Base-by-base conservation (phyloP, 2,329 filamentous ascomycete species). In the Plectosphaerella sp. region DNA sequence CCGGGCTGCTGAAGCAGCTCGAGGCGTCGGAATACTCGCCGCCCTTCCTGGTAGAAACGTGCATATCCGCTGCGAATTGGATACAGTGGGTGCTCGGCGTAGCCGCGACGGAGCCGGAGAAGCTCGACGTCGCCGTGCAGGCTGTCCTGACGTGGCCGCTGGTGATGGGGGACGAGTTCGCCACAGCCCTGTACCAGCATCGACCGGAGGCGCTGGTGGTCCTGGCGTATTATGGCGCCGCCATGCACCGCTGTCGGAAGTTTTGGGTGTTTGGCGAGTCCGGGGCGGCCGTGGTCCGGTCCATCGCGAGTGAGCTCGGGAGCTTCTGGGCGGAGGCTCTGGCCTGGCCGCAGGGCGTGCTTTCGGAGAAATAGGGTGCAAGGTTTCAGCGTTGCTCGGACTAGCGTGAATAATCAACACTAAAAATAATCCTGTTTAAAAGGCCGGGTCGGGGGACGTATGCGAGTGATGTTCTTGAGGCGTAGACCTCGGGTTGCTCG, bases 141-240 rank as follows among this genome's bases (percentile, higher is more conserved):
- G 56, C 66, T 46, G 57, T 68, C 5, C 68, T 64, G 42, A 28
- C 25, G 63, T 74, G 70, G 70, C 62, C 68, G 3, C 64, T 72
- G 20, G 58, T 64, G 3, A 52, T 69, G 14, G 58, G 65, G 6
- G 54, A 60, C 2, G 61, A 64, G 11, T 74, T 71, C 42, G 63
- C 69, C 2, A 57, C 53, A 4, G 58, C 72, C 42, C 58, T 77
- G 6, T 61, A 64, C 12, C 54, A 60, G 22, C 63, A 65, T 36
- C 57, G 62, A 6, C 68, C 71, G 0, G 74, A 77, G 55, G 73
- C 73, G 1, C 51, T 72, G 24, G 62, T 63, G 1, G 58, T 71
- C 1, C 53, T 77, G 5, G 68, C 67, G 2, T 72, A 72, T 54
- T 77, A 74, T 57, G 73, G 71, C 5, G 63, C 72, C 5, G 59